Evolutionary conservation across 306 rosid species (phyloP), one percentile per base, ranked within the genome.

Genomic region (Carpinus fangiana): DNA sequence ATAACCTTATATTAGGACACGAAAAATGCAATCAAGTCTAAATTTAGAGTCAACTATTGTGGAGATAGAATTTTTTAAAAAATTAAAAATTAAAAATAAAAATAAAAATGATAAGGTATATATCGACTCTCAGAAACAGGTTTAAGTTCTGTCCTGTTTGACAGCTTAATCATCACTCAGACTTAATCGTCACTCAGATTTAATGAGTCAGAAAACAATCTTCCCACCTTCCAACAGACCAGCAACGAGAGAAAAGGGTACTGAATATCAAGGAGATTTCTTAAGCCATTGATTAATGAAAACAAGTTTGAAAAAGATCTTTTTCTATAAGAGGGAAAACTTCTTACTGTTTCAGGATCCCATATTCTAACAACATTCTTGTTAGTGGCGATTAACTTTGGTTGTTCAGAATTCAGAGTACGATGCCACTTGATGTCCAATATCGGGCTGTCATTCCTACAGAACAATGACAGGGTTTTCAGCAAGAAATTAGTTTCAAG

Each of bases 381-480:
- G 73, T 92, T 97, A 71, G 92, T 87, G 75, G 95, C 88, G 68
- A 94, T 90, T 89, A 94, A 76, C 87, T 90, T 86, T 18, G 97
- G 90, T 43, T 82, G 81, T 73, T 88, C 89, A 70, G 87, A 91
- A 77, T 90, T 89, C 52, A 94, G 90, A 77, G 96, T 90, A 61
- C 61, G 90, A 81, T 94, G 98, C 98, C 98, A 94, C 87, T 92
- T 92, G 75, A 94, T 94, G 84, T 92, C 97, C 86, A 94, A 80
- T 81, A 94, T 91, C 36, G 98, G 81, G 80, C 97, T 92, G 73
- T 87, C 97, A 77, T 94, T 90, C 98, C 98, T 94, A 82, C 57
- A 83, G 54, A 77, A 70, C 74, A 86, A 69, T 4, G 26, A 61
- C 38, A 68, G 26, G 23, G 18, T 57, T 43, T 79, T 86, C 78